Evolutionary conservation across 768 basidiomycete species (phyloP).

Genomic region (Hysterangium stoloniferum): DNA sequence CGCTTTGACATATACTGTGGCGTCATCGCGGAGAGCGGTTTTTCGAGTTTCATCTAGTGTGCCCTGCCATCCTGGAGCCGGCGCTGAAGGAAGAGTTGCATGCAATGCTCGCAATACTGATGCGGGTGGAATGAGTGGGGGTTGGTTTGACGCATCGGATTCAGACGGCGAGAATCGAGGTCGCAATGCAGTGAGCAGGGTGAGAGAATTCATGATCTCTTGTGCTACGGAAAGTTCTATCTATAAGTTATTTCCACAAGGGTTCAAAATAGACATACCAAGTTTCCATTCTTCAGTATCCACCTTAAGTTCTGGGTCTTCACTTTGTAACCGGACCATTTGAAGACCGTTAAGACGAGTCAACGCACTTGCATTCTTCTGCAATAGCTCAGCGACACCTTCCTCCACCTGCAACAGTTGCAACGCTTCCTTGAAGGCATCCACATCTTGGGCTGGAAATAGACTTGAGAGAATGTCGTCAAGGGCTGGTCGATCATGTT

Average conservation of each 20-base stretch:
- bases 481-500: slow-evolving; percentile 36
- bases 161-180: slow-evolving; percentile 41
- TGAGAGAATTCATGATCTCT: slow-evolving; percentile 62
- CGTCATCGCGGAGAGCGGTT: slow-evolving; percentile 65
- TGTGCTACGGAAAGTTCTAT: slow-evolving; percentile 56
- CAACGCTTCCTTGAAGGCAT: slow-evolving; percentile 52
- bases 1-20: slow-evolving; percentile 57
- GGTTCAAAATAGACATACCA: slow-evolving; percentile 39
- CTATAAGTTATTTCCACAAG: not conserved
- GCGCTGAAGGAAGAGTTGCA: slow-evolving; percentile 53
- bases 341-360: slow-evolving; percentile 61
- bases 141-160: slow-evolving; percentile 21
- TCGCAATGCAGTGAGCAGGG: slow-evolving; percentile 59
- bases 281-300: slow-evolving; percentile 79
- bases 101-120: slow-evolving; percentile 64
- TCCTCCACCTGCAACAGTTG: slow-evolving; percentile 57
- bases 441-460: slow-evolving; percentile 40
- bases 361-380: slow-evolving; percentile 57
- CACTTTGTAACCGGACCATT: slow-evolving; percentile 40
- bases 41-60: slow-evolving; percentile 51
- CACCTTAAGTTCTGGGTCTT: slow-evolving; percentile 29
- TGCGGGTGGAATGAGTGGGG: slow-evolving; percentile 54
- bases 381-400: slow-evolving; percentile 60
- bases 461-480: slow-evolving; percentile 38
- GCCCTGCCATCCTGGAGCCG: slow-evolving; percentile 65